Conservation (phyloP, 495 filamentous ascomycete genomes). For the Penicillium coffeae region DNA sequence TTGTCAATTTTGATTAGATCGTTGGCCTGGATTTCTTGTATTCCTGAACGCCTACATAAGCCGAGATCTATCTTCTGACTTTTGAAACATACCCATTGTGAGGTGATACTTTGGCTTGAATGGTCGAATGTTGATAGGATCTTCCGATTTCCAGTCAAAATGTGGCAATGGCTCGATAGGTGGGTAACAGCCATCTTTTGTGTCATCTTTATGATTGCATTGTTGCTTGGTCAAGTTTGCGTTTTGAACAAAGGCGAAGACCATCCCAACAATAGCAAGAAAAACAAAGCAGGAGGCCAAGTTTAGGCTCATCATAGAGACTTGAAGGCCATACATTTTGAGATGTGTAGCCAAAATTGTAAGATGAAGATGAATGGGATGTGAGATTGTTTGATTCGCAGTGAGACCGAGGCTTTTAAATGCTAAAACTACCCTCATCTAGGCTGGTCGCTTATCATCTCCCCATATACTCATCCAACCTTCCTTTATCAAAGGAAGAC, state of each 20-base stretch:
- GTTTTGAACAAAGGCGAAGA: background rate
- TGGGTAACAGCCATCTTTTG: slow-evolving; percentile 17
- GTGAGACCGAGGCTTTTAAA: no score
- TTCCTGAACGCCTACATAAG: no score
- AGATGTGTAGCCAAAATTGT: no score
- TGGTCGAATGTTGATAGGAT: slow-evolving; percentile 56
- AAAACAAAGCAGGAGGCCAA: slow-evolving; percentile 7
- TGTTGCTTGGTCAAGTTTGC: no score
- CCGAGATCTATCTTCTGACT: no score
- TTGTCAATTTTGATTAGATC: slow-evolving; percentile 62
- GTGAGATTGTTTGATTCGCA: no score
- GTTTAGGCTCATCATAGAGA: no score
- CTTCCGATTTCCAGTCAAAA: slow-evolving; percentile 53
- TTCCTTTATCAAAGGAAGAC: slow-evolving; percentile 14
- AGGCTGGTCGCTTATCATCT: background rate
- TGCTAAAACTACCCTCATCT: background rate
- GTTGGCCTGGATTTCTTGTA: slow-evolving; percentile 35
- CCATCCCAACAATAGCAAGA: background rate
- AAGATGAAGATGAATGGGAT: no score
- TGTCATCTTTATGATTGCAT: background rate
- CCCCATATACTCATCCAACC: slow-evolving; percentile 12
- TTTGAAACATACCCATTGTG: slow-evolving; percentile 57
- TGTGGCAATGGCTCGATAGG: slow-evolving; percentile 46
- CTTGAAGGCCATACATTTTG: no score
- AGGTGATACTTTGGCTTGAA: slow-evolving; percentile 69